phyloP scores from a whole-genome alignment of 805 yeast genomes.

The Cyberlindnera euphorbiae region DNA sequence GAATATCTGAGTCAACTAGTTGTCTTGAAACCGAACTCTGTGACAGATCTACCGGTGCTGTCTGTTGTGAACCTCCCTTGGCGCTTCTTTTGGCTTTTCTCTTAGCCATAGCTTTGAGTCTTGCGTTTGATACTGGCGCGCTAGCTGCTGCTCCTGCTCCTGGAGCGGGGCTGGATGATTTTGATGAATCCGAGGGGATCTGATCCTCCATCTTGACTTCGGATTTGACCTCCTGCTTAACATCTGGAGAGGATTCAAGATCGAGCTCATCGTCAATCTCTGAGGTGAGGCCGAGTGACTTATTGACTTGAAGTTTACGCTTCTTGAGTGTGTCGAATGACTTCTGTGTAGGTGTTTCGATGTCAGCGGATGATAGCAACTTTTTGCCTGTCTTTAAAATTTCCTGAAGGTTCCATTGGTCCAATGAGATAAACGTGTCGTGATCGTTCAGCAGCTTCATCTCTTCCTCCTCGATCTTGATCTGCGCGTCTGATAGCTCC shows the following conservation, averaged over 20 bases:
- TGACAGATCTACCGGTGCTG: slow-evolving; percentile 58
- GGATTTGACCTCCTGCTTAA: slow-evolving; percentile 10
- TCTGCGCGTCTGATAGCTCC: slow-evolving; percentile 16
- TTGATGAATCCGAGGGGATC: slow-evolving; percentile 3
- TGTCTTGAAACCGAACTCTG: slow-evolving; percentile 63
- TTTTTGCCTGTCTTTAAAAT: slow-evolving; percentile 45
- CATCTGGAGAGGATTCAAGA: slow-evolving; percentile 11
- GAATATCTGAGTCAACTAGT: slow-evolving; percentile 33
- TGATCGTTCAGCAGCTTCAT: slow-evolving; percentile 30
- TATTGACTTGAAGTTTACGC: slow-evolving; percentile 42
- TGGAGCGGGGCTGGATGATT: slow-evolving; percentile 9
- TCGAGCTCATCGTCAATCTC: slow-evolving; percentile 25
- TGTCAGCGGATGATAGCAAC: slow-evolving; percentile 33
- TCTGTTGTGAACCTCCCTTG: slow-evolving; percentile 41
- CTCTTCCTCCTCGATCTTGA: slow-evolving; percentile 22
- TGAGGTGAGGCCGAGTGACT: slow-evolving; percentile 40
- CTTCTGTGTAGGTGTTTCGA: slow-evolving; percentile 26
- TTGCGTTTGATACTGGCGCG: slow-evolving; percentile 47
- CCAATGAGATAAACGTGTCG: slow-evolving; percentile 39
- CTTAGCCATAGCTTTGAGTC: slow-evolving; percentile 92
- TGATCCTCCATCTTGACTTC: slow-evolving; percentile 4
- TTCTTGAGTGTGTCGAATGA: slow-evolving; percentile 40
- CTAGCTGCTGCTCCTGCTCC: not conserved
- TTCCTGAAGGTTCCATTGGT: slow-evolving; percentile 45
- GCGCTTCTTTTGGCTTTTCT: slow-evolving; percentile 77